A percentile compares a stretch with the other conserved stretches of the same genome.
Evolutionary conservation across 2,329 filamentous ascomycete species (phyloP).

Genomic region (Phialophora expanda): DNA sequence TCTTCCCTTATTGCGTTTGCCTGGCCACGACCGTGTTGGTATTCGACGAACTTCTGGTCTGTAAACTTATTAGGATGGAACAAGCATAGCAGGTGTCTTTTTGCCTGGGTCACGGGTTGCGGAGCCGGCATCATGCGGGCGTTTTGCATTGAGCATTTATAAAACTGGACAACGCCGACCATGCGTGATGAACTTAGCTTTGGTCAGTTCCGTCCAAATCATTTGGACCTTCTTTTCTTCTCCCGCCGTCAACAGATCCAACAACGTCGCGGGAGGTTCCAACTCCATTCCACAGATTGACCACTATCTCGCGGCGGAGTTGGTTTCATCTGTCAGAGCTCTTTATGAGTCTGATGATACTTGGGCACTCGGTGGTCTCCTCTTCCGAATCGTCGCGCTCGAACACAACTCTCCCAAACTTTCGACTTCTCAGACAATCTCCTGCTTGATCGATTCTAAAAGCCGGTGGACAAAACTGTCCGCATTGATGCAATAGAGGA

Average conservation of each 20-base stretch:
- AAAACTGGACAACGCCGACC: not conserved
- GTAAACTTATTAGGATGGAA: slow-evolving; percentile 1
- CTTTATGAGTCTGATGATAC: not conserved
- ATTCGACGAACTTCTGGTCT: slow-evolving; percentile 1
- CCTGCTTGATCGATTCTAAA: not conserved
- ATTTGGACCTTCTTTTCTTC: not conserved
- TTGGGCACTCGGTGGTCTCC: no score
- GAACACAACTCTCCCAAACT: not conserved
- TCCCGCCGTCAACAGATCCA: not conserved
- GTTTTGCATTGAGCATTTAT: not conserved
- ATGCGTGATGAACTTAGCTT: not conserved
- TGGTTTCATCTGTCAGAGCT: not conserved
- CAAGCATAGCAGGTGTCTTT: slow-evolving; percentile 20
- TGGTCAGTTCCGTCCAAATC: not conserved
- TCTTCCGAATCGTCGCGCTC: not conserved
- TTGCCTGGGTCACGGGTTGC: not conserved
- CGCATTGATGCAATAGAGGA: not conserved
- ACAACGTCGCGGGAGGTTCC: not conserved
- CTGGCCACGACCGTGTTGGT: not conserved
- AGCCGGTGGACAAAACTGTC: not conserved
- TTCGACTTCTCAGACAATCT: not conserved
- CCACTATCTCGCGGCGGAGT: no score
- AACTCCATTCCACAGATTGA: not conserved
- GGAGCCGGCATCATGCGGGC: not conserved
- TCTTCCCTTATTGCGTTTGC: not conserved